Evolutionary conservation across 1,284 basidiomycete species (phyloP).

Genomic region (Microbotryum scabiosae): DNA sequence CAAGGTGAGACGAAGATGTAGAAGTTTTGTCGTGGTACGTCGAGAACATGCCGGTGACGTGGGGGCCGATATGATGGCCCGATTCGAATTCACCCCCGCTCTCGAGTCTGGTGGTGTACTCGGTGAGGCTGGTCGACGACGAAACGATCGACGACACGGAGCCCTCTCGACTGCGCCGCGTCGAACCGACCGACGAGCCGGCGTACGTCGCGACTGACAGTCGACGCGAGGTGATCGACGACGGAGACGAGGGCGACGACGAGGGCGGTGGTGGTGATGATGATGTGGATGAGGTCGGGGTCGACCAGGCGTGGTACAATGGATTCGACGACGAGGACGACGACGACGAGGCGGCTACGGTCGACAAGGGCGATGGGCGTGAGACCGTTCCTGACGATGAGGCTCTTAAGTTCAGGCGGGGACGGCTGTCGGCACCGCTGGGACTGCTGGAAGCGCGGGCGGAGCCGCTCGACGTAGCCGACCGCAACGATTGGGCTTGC

Average conservation of each 20-base stretch:
- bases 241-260: constrained; percentile 2
- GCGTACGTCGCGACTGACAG: too few relatives aligned
- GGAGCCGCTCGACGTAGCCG: too few relatives aligned
- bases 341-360: not conserved
- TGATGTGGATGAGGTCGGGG: not conserved
- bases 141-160: constrained; percentile 25
- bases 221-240: constrained; percentile 10
- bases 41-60: not conserved
- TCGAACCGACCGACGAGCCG: constrained; percentile 18
- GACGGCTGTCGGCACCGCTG: not conserved
- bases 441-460: not conserved
- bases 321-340: not conserved
- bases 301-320: too few relatives aligned
- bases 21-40: constrained; percentile 3
- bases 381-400: not conserved
- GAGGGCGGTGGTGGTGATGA: not conserved
- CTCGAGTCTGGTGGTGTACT: constrained; percentile 21
- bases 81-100: constrained; percentile 16
- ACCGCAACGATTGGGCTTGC: too few relatives aligned
- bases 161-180: constrained; percentile 9
- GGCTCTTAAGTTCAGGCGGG: not conserved
- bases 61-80: not conserved
- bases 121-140: constrained; percentile 10
- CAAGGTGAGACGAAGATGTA: not conserved
- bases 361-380: too few relatives aligned